Evolutionary conservation across 169 alveolate genomes (phyloP), one percentile per base, ranked within the genome.

Genomic region (Babesia microti): DNA sequence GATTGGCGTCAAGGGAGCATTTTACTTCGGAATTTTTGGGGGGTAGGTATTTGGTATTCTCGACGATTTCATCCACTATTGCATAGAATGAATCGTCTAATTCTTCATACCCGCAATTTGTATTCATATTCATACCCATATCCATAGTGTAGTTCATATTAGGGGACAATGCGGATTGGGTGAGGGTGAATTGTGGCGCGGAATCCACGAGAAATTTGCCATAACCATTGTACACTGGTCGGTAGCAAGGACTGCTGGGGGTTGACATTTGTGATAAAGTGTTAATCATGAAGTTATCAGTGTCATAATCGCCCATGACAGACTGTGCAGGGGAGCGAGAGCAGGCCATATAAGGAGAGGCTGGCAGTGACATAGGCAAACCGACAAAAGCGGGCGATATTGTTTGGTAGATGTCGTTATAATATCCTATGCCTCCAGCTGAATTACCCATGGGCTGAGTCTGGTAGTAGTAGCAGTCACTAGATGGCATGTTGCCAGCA

Each of bases 31-130:
- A 35, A 27, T 69, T 78, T 50, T 70, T 75, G 61, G 52, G 71
- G 17, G 85, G 85, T 14, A 75, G 49, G 55, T 49, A 59, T 17
- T 29, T 63, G 4, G 71, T 59, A 54, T 68, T 75, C 29, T 41
- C 27, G 22, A 75, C 61, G 33, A 75, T 75, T 59, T 75, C 85
- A 22, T 75, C 69, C 7, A 73, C 78, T 34, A 75, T 63, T 46
- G 61, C 69, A 19, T 56, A 42, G 35, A 75, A 34, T n/a, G 68
- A 17, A 6, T 65, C 85, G 39, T 75, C 76, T 50, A 35, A 22
- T n/a, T n/a, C n/a, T 17, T 33, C 29, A 7, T 39, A 12, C 19
- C 43, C 28, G 21, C 40, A 41, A 6, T 26, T 18, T 29, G 36
- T 40, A 6, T 42, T 23, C 33, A 28, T 24, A 6, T 39, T 12